phyloP scores from a whole-genome alignment of 805 yeast species.

The Soucietia sequanensis region DNA sequence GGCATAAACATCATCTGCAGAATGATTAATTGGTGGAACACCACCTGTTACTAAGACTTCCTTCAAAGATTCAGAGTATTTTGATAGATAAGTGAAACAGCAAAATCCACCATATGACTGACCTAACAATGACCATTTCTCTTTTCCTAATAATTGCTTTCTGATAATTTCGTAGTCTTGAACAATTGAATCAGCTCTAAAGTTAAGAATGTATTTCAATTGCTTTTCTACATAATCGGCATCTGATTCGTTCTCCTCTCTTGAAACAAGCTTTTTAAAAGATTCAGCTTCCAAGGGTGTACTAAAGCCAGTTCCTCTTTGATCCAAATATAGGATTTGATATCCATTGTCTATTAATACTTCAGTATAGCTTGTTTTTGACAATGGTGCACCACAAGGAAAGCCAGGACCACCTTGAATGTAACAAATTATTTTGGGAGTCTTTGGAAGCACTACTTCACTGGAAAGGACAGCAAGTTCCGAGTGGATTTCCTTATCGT shows the following conservation, averaged over 20 bases:
- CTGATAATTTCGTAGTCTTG: constrained; percentile 51
- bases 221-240: constrained; percentile 19
- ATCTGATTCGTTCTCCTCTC: constrained; percentile 11
- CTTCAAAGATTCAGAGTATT: constrained; percentile 39
- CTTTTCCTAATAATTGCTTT: constrained; percentile 27
- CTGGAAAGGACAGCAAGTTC: constrained; percentile 3
- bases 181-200: constrained; percentile 54
- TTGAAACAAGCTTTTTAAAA: constrained; percentile 15
- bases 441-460: constrained; percentile 20
- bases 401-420: constrained; percentile 60
- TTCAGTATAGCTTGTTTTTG: constrained; percentile 36
- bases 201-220: constrained; percentile 40
- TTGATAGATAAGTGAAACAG: constrained; percentile 48
- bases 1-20: constrained; percentile 48
- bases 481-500: constrained; percentile 17
- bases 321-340: constrained; percentile 50
- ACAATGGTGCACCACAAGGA: constrained; percentile 38
- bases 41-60: constrained; percentile 56
- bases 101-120: constrained; percentile 60
- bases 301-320: constrained; percentile 61
- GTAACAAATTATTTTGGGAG: constrained; percentile 38
- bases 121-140: constrained; percentile 53
- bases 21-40: constrained; percentile 49
- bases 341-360: constrained; percentile 40
- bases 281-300: constrained; percentile 41